These are phyloP conservation scores for Nemania sp. DNA, from an alignment of 2,329 filamentous ascomycete genomes.

Conservation along the genomic window DNA sequence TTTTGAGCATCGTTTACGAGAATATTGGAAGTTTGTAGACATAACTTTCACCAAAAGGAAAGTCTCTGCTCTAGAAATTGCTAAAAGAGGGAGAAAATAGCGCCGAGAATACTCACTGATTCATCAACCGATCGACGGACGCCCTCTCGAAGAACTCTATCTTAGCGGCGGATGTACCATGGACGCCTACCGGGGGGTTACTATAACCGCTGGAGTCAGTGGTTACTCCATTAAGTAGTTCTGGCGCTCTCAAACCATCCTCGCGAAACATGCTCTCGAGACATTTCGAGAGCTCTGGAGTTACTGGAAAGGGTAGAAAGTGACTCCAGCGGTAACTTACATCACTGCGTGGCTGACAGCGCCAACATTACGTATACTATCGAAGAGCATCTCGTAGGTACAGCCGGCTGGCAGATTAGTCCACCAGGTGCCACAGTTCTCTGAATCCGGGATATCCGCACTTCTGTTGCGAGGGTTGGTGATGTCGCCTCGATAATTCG, in stretches of 20 bases:
- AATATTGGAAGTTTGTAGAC: too few relatives aligned
- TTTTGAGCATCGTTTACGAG: too few relatives aligned
- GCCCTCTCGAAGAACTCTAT: conserved; percentile 35
- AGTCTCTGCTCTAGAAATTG: too few relatives aligned
- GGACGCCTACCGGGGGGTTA: conserved; percentile 6
- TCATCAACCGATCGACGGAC: conserved; percentile 29
- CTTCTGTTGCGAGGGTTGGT: conserved; percentile 29
- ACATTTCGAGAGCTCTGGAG: too few relatives aligned
- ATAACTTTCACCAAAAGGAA: too few relatives aligned
- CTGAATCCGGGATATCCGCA: conserved; percentile 20
- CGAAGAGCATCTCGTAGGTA: conserved; percentile 32
- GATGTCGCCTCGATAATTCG: conserved; percentile 30
- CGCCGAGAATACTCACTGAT: too few relatives aligned
- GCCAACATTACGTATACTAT: conserved; percentile 35
- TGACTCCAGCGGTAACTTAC: background rate
- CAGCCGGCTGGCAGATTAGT: conserved; percentile 25
- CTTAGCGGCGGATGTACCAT: conserved; percentile 20
- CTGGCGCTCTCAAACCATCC: too few relatives aligned
- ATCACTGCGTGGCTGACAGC: conserved; percentile 25
- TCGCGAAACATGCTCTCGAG: too few relatives aligned
- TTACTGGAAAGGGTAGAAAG: background rate
- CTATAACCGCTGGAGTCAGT: too few relatives aligned
- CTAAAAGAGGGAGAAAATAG: too few relatives aligned
- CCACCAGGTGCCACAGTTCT: conserved; percentile 36
- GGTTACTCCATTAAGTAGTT: too few relatives aligned